Evolutionary conservation across 1,139 yeast species (phyloP), one percentile per base, ranked within the genome.

Genomic region (Blastobotrys apis): DNA sequence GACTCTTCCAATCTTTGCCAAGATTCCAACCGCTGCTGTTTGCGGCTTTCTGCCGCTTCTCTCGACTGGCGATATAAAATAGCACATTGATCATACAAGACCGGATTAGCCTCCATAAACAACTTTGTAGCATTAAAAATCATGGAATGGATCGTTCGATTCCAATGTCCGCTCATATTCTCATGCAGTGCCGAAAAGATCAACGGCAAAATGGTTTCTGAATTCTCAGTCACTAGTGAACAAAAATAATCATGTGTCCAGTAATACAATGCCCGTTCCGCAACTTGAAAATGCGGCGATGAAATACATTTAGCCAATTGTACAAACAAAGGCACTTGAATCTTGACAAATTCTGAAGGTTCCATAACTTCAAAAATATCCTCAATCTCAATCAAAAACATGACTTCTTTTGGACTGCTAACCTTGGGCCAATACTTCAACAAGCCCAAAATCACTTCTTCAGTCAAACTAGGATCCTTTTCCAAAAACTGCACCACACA

Each of bases 341-440:
- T 86, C 68, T 88, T 87, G 53, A 82, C 77, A 62, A 92, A 92
- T 67, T 94, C 97, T 47, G 77, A 74, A 12, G 97, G 96, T 65
- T 92, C 97, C 75, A 92, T 86, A 17, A 88, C 95, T 67, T 92
- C 98, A 62, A 90, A 87, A 4, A 92, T 88, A 64, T 92, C 98
- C 65, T 94, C 98, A 55, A 94, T 79, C 67, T 92, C 98, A 66
- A 90, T 88, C 59, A 94, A 71, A 61, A 88, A 92, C 92, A 92
- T 83, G 37, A 94, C 88, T 67, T 94, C 98, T 63, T 92, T 92
- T 17, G 97, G 94, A 36, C 94, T 81, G 60, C 88, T 88, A 45
- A 86, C 84, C 65, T 94, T 94, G 41, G 99, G 99, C 99, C 99
- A 92, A 67, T 81, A 94, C 59, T 95, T 77, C 57, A 92, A 70